Percentiles rank a stretch among this genome's conserved stretches.
These are phyloP conservation scores for Hsuehochloa calcarea DNA, from an alignment of 176 grass and related monocot species.

Conservation along the genomic window DNA sequence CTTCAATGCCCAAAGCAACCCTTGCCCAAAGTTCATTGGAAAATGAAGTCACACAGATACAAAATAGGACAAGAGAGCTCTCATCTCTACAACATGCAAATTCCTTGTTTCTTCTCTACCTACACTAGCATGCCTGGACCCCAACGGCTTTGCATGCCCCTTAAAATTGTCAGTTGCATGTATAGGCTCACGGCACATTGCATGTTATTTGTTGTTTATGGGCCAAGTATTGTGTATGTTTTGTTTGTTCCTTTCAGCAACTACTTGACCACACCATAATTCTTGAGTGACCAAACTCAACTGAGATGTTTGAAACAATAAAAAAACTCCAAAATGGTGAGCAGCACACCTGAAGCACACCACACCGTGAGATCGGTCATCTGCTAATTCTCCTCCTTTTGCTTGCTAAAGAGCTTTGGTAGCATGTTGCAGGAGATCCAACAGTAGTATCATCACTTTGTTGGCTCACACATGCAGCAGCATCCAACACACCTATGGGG, in stretches of 20 bases:
- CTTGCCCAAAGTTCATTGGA: conserved; percentile 41
- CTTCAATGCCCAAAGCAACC: conserved; percentile 26
- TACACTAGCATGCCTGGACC: conserved; percentile 36
- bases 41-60: conserved; percentile 37
- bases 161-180: conserved; percentile 40
- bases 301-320: conserved; percentile 42
- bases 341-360: conserved; percentile 41
- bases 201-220: conserved; percentile 36
- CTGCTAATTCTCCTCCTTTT: conserved; percentile 86
- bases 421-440: conserved; percentile 54
- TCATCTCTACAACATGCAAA: conserved; percentile 44
- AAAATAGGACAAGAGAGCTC: conserved; percentile 46
- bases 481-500: conserved; percentile 86
- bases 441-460: conserved; percentile 63
- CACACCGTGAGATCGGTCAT: conserved; percentile 29
- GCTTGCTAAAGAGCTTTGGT: conserved; percentile 57
- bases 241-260: conserved; percentile 38
- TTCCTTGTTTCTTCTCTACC: conserved; percentile 41
- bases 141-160: conserved; percentile 28
- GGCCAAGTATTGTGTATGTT: conserved; percentile 37
- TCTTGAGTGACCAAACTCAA: conserved; percentile 46
- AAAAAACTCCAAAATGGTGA: conserved; percentile 42
- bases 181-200: conserved; percentile 25
- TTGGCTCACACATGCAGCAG: conserved; percentile 72
- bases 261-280: conserved; percentile 47